Evolutionary conservation across 1,284 basidiomycete genomes (phyloP).

Genomic region (Caloboletus firmus): DNA sequence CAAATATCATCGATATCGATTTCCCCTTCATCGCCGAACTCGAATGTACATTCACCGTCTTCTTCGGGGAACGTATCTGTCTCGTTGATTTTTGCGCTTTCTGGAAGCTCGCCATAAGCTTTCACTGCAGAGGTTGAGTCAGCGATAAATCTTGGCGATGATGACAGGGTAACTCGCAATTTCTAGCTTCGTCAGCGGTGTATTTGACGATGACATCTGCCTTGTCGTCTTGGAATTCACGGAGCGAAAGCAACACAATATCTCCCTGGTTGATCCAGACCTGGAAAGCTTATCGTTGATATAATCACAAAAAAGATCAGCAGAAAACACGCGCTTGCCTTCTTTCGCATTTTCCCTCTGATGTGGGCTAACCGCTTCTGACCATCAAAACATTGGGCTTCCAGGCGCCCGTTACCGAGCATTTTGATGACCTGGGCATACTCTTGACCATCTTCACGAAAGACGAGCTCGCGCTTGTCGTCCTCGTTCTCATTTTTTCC

Average conservation of each 20-base stretch:
- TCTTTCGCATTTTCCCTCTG: constrained; percentile 99
- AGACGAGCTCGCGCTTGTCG: constrained; percentile 98
- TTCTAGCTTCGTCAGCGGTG: constrained; percentile 92
- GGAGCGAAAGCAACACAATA: constrained; percentile 93
- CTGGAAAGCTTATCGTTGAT: constrained; percentile 42
- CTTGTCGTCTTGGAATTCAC: constrained; percentile 99
- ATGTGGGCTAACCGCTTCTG: constrained; percentile 98
- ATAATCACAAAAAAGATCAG: not conserved
- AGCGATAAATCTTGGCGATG: not conserved
- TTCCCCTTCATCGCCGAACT: constrained; percentile 85
- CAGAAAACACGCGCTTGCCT: constrained; percentile 55
- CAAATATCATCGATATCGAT: constrained; percentile 82
- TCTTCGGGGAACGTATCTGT: constrained; percentile 91
- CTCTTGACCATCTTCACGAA: constrained; percentile 99
- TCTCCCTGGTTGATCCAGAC: constrained; percentile 99
- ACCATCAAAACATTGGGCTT: constrained; percentile 98
- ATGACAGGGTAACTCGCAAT: constrained; percentile 44
- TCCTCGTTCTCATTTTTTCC: constrained; percentile 99
- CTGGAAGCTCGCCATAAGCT: constrained; percentile 96
- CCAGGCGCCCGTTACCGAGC: constrained; percentile 97
- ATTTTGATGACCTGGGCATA: constrained; percentile 99
- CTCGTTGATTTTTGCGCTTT: constrained; percentile 99
- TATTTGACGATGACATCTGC: constrained; percentile 99
- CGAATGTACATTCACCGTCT: constrained; percentile 86
- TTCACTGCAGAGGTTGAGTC: constrained; percentile 58